These are phyloP conservation scores for Phytophthora boehmeriae DNA, from an alignment of 352 stramenopile species.

Conservation along the genomic window DNA sequence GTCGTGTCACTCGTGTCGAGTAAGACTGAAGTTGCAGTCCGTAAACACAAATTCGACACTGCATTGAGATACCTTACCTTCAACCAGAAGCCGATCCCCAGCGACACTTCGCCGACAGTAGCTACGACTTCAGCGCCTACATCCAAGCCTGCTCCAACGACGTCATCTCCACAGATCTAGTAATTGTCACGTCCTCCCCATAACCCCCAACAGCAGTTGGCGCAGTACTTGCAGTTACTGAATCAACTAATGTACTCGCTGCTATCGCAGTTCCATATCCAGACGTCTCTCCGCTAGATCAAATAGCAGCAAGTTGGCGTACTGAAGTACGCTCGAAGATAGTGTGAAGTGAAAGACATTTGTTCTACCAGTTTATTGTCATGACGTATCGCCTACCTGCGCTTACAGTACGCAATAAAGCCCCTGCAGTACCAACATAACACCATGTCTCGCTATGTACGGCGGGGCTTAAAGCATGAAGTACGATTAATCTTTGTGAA, in stretches of 20 bases:
- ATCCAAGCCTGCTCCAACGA: neutral
- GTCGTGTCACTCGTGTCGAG: neutral
- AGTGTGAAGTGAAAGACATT: too few relatives aligned
- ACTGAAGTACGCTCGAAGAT: neutral
- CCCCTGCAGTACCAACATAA: too few relatives aligned
- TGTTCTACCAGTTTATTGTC: too few relatives aligned
- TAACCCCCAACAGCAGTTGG: slow-evolving; percentile 1
- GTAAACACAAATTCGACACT: neutral
- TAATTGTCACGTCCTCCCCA: neutral
- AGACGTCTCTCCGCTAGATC: slow-evolving; percentile 11
- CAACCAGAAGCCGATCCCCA: too few relatives aligned
- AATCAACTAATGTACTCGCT: slow-evolving; percentile 5
- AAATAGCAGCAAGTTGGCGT: slow-evolving; percentile 5
- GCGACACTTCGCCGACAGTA: neutral
- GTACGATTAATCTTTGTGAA: too few relatives aligned
- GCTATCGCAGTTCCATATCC: slow-evolving; percentile 2
- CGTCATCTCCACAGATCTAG: neutral
- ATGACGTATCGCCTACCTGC: too few relatives aligned
- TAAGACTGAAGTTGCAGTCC: neutral
- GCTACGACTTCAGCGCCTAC: slow-evolving; percentile 2
- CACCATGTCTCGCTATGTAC: too few relatives aligned
- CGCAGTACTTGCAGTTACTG: neutral
- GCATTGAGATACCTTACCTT: too few relatives aligned
- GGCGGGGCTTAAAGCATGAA: too few relatives aligned
- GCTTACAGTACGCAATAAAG: too few relatives aligned